phyloP scores from a whole-genome alignment of 352 stramenopile genomes.

The Aphanomyces euteiches region DNA sequence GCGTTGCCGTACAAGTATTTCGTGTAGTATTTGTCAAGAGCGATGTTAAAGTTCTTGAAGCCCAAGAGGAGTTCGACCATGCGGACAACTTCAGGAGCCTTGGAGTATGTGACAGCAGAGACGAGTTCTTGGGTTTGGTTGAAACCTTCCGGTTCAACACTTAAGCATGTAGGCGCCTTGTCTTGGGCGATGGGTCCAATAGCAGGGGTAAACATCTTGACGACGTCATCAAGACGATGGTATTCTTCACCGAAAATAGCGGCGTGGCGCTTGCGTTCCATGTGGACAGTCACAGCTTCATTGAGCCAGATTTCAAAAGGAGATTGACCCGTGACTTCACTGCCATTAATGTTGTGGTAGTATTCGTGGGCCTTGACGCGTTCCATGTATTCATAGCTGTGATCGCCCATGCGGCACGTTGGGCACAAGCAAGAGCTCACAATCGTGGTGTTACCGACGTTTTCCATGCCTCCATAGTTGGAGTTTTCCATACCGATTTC shows the following conservation, averaged over 20 bases:
- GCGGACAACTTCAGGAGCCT: conserved; percentile 72
- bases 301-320: conserved; percentile 82
- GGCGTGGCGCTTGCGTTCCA: conserved; percentile 63
- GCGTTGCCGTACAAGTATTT: conserved; percentile 68
- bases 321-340: conserved; percentile 71
- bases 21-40: conserved; percentile 73
- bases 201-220: conserved; percentile 69
- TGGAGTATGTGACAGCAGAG: conserved; percentile 73
- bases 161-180: conserved; percentile 64
- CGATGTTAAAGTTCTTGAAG: conserved; percentile 65
- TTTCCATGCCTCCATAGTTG: conserved; percentile 80
- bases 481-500: conserved; percentile 83
- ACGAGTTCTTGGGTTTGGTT: conserved; percentile 80
- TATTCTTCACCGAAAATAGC: conserved; percentile 70
- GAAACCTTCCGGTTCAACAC: conserved; percentile 66
- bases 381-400: conserved; percentile 79
- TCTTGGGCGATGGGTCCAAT: conserved; percentile 67
- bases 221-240: conserved; percentile 61
- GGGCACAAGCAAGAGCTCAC: conserved; percentile 67
- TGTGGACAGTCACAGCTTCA: conserved; percentile 75
- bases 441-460: conserved; percentile 79
- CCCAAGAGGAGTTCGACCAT: conserved; percentile 71
- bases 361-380: conserved; percentile 80
- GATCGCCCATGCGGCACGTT: conserved; percentile 70
- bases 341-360: conserved; percentile 83